Evolutionary conservation across 1,284 basidiomycete species (phyloP), one percentile per base, ranked within the genome.

Genomic region (Ganoderma meredithae): DNA sequence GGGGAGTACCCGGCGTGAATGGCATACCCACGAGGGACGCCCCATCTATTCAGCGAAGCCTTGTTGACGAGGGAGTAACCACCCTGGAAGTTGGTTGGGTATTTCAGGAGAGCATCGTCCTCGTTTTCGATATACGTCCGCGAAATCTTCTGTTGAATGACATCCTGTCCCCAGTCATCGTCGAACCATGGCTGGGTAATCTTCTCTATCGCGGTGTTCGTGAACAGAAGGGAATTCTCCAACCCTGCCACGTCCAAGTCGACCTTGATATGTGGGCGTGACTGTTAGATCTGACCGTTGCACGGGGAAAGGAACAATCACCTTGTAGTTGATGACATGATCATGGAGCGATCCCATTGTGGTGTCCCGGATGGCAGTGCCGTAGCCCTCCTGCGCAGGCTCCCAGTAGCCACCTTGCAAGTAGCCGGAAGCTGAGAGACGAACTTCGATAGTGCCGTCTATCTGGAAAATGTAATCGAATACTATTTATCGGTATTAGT

Each of bases 311-410:
- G 31, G 41, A 3, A 4, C 19, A 9, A 69, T 7, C 52, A 81
- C 81, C 82, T 88, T 88, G 79, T 84, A 90, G 77, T 88, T 90
- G 75, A 91, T 86, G 49, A 91, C 85, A 73, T 91, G 90, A 74
- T 91, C 89, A 71, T 91, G 90, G n/a, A 91, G 76, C 41, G 85
- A 88, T 15, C 90, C 90, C 86, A 90, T 90, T 17, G 83, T 84
- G 2, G 83, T 85, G 40, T 87, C 83, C 52, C 83, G 84, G 55
- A 91, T 88, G 19, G 82, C 81, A 41, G 84, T 83, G 0, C 90
- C 89, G 72, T 90, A 91, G 0, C 79, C 74, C 33, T 79, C 80
- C 75, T 90, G 85, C 12, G 81, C 73, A 1, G 80, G 71, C 62
- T 85, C 84, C 85, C 86, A 90, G 75, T 82, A 87, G 13, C 84